Evolutionary conservation across 1,284 basidiomycete genomes (phyloP).

Genomic region (Amylostereum chailletii): DNA sequence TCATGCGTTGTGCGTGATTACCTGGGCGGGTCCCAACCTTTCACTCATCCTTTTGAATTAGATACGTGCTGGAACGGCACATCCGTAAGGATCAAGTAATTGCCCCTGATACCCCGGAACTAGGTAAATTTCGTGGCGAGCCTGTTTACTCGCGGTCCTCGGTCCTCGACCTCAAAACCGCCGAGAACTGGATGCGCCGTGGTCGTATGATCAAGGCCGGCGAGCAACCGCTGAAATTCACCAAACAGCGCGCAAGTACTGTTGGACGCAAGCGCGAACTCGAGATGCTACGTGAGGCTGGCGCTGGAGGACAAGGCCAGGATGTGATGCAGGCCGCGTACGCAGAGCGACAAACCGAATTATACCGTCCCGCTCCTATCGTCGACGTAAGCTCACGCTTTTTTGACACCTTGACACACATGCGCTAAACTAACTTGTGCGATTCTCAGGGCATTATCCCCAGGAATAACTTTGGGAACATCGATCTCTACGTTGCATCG

Average conservation of each 20-base stretch:
- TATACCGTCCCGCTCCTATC: slow-evolving; percentile 75
- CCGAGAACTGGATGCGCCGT: slow-evolving; percentile 92
- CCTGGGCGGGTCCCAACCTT: slow-evolving; percentile 4
- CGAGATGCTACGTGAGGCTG: slow-evolving; percentile 45
- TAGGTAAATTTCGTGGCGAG: slow-evolving; percentile 91
- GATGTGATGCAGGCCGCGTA: slow-evolving; percentile 86
- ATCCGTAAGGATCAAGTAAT: slow-evolving; percentile 86
- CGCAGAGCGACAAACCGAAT: slow-evolving; percentile 78
- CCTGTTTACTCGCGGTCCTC: slow-evolving; percentile 85
- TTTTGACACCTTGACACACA: slow-evolving; percentile 9
- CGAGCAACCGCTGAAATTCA: slow-evolving; percentile 83
- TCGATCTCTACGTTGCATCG: slow-evolving; percentile 90
- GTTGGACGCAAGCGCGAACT: slow-evolving; percentile 77
- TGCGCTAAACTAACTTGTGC: no score
- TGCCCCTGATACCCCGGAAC: slow-evolving; percentile 64
- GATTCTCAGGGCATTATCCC: slow-evolving; percentile 75
- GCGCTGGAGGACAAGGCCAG: slow-evolving; percentile 23
- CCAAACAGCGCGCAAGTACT: slow-evolving; percentile 83
- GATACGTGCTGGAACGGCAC: slow-evolving; percentile 86
- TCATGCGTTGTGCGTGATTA: slow-evolving; percentile 70
- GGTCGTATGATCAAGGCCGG: slow-evolving; percentile 71
- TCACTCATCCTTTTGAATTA: slow-evolving; percentile 21
- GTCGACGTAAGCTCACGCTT: slow-evolving; percentile 50
- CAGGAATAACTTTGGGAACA: slow-evolving; percentile 95
- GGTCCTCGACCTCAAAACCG: slow-evolving; percentile 79